Percentiles rank a stretch among this genome's conserved stretches.
Evolutionary conservation across 2,329 filamentous ascomycete genomes (phyloP).

Genomic region (Botryosphaeria dothidea): DNA sequence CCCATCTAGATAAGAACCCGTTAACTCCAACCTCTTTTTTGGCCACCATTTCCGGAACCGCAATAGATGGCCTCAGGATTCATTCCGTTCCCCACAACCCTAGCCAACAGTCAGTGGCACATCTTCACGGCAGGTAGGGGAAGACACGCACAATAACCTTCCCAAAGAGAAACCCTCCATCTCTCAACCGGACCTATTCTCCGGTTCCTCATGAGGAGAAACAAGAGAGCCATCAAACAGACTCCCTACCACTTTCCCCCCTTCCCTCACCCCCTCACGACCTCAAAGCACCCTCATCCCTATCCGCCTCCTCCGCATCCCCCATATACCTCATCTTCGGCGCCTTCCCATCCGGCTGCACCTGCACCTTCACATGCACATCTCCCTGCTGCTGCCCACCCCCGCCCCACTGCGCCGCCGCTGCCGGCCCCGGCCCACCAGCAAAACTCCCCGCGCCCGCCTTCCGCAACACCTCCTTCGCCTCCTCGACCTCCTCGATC

Average conservation of each 20-base stretch:
- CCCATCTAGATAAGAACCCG: too few relatives aligned
- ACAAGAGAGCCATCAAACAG: neutral
- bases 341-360: slow-evolving; percentile 19
- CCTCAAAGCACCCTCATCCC: neutral
- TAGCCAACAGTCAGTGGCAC: neutral
- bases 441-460: neutral
- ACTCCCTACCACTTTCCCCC: slow-evolving; percentile 15
- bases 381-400: neutral
- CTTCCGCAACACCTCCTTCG: slow-evolving; percentile 12
- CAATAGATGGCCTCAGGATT: too few relatives aligned
- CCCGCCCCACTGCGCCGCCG: neutral
- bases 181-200: neutral
- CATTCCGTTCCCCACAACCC: neutral
- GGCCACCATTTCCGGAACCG: too few relatives aligned
- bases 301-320: slow-evolving; percentile 24
- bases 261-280: slow-evolving; percentile 21
- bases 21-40: too few relatives aligned
- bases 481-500: slow-evolving; percentile 1
- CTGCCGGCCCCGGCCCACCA: neutral
- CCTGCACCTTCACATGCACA: neutral
- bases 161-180: neutral
- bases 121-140: too few relatives aligned
- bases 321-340: slow-evolving; percentile 28
- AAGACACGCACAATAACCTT: too few relatives aligned
- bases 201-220: too few relatives aligned